Base-by-base conservation (phyloP, 805 yeast genomes). In the Brettanomyces sp. region DNA sequence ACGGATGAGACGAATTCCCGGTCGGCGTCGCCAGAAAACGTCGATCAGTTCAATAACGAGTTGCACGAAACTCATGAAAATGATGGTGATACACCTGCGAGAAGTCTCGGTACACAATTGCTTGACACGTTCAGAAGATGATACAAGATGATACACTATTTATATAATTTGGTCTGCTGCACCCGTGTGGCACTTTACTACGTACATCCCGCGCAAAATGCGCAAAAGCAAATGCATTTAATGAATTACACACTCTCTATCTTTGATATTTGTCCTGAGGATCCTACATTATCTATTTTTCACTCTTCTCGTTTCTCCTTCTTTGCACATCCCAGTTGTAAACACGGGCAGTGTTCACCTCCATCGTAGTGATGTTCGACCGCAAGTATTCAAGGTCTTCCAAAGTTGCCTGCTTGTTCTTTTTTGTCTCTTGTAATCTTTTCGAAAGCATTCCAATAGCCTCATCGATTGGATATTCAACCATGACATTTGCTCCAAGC, bases 401-500 rank as follows among this genome's bases (percentile, higher is more conserved):
- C 53, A 85, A 79, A 35, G 95, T 83, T 39, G 73, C 69, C 23
- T 66, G 60, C 54, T 79, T 72, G 52, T 77, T 82, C 36, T 73
- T 68, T 53, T 75, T 67, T 13, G 95, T 89, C 33, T 77, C 76
- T 12, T 63, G 62, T 49, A 90, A 72, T 60, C 91, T 79, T 36
- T 72, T 72, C 11, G 69, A 58, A 46, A 93, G 68, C 54, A 93
- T 70, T 34, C 72, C 81, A 42, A 80, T 74, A 2, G 99, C 99
- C 62, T 93, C 99, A 36, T 76, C 85, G 24, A 88, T 68, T 12
- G 96, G 90, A 58, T 91, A 93, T 60, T 93, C 98, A 58, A 93
- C 72, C 98, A 93, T 91, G 7, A 91, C 90, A 55, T 89, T 95
- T 0, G 99, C 99, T 9, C 99, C 99, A n/a, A 93, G 73, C 99